Percentiles rank a stretch among this genome's conserved stretches.
These are phyloP conservation scores for Phytophthora multivora DNA, from an alignment of 352 stramenopile genomes.

Conservation along the genomic window DNA sequence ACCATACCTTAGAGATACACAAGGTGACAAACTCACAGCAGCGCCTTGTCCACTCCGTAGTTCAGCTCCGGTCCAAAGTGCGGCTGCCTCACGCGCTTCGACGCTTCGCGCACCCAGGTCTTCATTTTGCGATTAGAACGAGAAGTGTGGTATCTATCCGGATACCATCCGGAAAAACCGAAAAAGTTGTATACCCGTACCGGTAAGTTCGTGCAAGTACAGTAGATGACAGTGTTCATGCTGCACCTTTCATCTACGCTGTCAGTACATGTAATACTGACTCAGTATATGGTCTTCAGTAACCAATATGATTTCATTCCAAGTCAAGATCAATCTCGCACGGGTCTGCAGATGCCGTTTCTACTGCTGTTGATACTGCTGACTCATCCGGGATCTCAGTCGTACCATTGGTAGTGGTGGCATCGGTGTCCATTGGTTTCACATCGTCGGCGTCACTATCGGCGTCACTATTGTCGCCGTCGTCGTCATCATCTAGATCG, in stretches of 20 bases:
- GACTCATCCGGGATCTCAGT: neutral
- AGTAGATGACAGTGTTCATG: too few relatives aligned
- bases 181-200: too few relatives aligned
- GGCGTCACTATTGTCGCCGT: conserved; percentile 18
- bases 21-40: conserved; percentile 42
- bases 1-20: neutral
- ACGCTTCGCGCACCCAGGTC: conserved; percentile 71
- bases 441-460: conserved; percentile 10
- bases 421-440: conserved; percentile 23
- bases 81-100: conserved; percentile 55
- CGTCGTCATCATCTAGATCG: conserved; percentile 55
- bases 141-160: neutral
- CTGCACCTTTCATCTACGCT: too few relatives aligned
- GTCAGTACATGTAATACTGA: too few relatives aligned
- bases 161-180: neutral
- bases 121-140: conserved; percentile 49
- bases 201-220: too few relatives aligned
- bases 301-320: too few relatives aligned
- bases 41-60: conserved; percentile 58
- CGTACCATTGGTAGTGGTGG: neutral
- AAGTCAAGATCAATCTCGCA: conserved; percentile 48
- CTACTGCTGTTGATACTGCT: conserved; percentile 14
- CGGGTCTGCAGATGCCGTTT: conserved; percentile 22
- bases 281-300: too few relatives aligned
- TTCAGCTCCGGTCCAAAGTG: conserved; percentile 56